Evolutionary conservation across 371 early-diverging fungal genomes (phyloP).

Genomic region (Zopfochytrium polystomum): DNA sequence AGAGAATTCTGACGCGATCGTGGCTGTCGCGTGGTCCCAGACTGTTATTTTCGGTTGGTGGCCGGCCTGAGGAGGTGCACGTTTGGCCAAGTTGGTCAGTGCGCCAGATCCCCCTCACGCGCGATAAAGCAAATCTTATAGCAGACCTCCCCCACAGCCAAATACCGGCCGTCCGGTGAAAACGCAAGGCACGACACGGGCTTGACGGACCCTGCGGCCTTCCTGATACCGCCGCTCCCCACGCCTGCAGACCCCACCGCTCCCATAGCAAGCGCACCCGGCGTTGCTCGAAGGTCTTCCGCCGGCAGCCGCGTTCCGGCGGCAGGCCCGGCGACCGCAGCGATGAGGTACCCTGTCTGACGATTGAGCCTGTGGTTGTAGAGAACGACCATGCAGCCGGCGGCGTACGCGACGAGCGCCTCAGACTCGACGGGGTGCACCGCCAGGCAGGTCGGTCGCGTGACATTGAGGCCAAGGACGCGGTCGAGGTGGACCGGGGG

Average conservation of each 20-base stretch:
- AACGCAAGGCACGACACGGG: conserved; percentile 74
- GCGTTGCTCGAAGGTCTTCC: background rate
- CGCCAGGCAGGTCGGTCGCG: too few species aligned
- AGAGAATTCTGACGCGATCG: conserved; percentile 60
- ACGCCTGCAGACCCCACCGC: too few species aligned
- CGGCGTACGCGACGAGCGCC: conserved; percentile 68
- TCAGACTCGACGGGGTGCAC: conserved; percentile 56
- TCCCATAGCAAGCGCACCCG: too few species aligned
- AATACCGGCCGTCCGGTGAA: conserved; percentile 70
- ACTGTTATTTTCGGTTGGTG: conserved; percentile 78
- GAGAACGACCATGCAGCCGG: conserved; percentile 70
- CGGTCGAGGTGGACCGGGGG: conserved; percentile 60
- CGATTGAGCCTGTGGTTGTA: conserved; percentile 68
- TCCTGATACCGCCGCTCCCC: too few species aligned
- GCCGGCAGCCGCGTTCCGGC: conserved; percentile 5
- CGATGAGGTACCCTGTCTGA: conserved; percentile 59
- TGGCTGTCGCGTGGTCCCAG: conserved; percentile 62
- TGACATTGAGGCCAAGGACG: conserved; percentile 59
- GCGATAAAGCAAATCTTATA: background rate
- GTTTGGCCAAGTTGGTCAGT: background rate
- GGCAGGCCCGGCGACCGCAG: conserved; percentile 21
- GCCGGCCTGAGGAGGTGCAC: conserved; percentile 55
- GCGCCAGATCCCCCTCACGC: background rate
- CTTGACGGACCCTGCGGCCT: conserved; percentile 58
- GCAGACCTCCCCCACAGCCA: conserved; percentile 79